Percentiles rank a stretch among this genome's conserved stretches.
phyloP scores from a whole-genome alignment of 163 green algal genomes.

The Scenedesmus sp. region DNA sequence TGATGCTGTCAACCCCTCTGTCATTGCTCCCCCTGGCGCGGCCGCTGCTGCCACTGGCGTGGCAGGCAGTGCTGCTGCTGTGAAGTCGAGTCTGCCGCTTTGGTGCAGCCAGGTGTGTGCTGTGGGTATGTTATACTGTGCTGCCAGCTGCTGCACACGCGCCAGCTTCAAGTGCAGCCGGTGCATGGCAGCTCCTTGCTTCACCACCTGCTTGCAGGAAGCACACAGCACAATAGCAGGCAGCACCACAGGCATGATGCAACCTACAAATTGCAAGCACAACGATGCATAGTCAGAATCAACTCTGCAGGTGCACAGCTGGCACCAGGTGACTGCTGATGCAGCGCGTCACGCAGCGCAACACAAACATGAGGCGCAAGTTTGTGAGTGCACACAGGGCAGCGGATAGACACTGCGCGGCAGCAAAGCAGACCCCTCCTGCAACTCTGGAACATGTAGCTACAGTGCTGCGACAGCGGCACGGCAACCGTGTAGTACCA shows the following conservation, averaged over 20 bases:
- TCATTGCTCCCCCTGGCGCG: neutral
- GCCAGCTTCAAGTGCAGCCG: neutral
- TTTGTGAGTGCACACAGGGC: too few species aligned
- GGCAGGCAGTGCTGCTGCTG: neutral
- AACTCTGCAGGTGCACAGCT: too few species aligned
- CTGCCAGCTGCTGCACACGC: neutral
- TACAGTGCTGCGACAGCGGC: too few species aligned
- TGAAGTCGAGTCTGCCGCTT: neutral
- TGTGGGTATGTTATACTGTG: neutral
- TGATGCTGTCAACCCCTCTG: neutral
- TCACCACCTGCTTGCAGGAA: neutral
- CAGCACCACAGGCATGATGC: neutral
- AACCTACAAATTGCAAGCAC: neutral
- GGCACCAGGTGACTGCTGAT: too few species aligned
- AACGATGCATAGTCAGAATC: too few species aligned
- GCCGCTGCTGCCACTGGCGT: neutral
- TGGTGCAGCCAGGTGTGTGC: neutral
- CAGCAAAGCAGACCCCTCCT: too few species aligned
- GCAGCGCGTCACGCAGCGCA: too few species aligned
- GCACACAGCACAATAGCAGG: neutral
- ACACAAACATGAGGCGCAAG: too few species aligned
- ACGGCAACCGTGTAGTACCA: neutral
- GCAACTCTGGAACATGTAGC: too few species aligned
- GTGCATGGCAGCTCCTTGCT: neutral
- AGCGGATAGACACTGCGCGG: too few species aligned